Percentiles rank a stretch among this genome's conserved stretches.
These are phyloP conservation scores for Chrysosporium keratinophilum DNA, from an alignment of 2,329 filamentous ascomycete species.

Conservation along the genomic window DNA sequence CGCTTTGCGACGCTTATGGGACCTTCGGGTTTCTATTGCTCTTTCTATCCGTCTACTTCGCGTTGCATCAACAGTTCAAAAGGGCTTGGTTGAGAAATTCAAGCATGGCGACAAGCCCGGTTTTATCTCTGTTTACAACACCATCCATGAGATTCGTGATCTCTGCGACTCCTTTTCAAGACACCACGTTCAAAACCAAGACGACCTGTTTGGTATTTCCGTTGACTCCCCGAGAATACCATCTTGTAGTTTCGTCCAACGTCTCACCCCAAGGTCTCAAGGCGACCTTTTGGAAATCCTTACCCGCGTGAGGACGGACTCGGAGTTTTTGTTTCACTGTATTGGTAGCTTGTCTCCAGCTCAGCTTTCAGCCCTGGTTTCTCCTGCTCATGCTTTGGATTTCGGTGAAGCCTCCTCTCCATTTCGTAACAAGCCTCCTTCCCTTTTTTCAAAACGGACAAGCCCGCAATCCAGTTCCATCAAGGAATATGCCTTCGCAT, in stretches of 20 bases:
- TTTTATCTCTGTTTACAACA: conserved; percentile 37
- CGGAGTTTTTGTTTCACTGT: conserved; percentile 75
- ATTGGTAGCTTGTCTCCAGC: conserved; percentile 63
- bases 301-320: conserved; percentile 70
- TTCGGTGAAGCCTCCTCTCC: conserved; percentile 73
- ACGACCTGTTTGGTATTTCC: conserved; percentile 25
- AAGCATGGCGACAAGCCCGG: conserved; percentile 37
- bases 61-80: conserved; percentile 33
- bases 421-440: conserved; percentile 41
- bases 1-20: conserved; percentile 32
- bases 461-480: conserved; percentile 47
- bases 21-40: conserved; percentile 35
- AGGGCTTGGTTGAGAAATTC: conserved; percentile 37
- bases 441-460: conserved; percentile 40
- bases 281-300: conserved; percentile 70
- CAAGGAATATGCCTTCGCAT: conserved; percentile 74
- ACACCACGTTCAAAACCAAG: conserved; percentile 27
- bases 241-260: conserved; percentile 40
- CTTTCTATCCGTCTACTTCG: conserved; percentile 36
- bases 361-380: conserved; percentile 68
- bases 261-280: conserved; percentile 64
- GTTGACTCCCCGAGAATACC: conserved; percentile 30
- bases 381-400: conserved; percentile 68
- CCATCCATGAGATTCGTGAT: conserved; percentile 37
- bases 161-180: conserved; percentile 29